Base-by-base conservation (phyloP, 306 rosid species). In the Fragaria iinumae region DNA sequence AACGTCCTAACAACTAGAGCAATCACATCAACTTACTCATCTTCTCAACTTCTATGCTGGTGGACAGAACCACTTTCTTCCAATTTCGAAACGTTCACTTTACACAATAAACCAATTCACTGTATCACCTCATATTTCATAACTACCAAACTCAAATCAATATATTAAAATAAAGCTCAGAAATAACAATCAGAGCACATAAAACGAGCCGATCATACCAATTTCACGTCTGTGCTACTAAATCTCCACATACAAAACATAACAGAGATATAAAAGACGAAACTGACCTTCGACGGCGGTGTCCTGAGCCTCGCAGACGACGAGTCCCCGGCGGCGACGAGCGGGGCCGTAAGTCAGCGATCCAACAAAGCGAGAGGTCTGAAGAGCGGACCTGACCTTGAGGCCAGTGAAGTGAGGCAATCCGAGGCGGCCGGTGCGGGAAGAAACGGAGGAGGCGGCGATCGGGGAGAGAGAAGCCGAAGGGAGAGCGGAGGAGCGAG, bases 241-340 rank as follows among this genome's bases (percentile, higher is more conserved):
- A 44, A 62, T 6, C 47, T 43, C 47, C 11, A 43, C 3, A 9
- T 43, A 43, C 45, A 43, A 43, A 43, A 8, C 45, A 43, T 9
- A 43, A 8, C 45, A 43, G 45, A 43, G 45, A 2, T 43, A 1
- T 2, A 8, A 43, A 32, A 23, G 32, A 36, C 53, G 52, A 78
- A 47, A 67, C 85, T 68, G 76, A 94, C 99, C 97, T 67, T 78
- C 72, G 38, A 90, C 87, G 3, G 99, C 88, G 38, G 97, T 89
- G 8, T 90, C 84, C 77, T 84, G 91, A 53, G 91, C 97, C 87
- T 90, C 93, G 60, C 97, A 95, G 53, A 78, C 86, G 74, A 89
- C 57, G 25, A 59, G 63, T 38, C 81, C 89, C 1, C 82, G 20
- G 14, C 86, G 93, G 41, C 82, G 93, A n/a, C 78, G 81, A 67